Evolutionary conservation across 306 rosid species (phyloP), one percentile per base, ranked within the genome.

Genomic region (Echinosophora koreensis): DNA sequence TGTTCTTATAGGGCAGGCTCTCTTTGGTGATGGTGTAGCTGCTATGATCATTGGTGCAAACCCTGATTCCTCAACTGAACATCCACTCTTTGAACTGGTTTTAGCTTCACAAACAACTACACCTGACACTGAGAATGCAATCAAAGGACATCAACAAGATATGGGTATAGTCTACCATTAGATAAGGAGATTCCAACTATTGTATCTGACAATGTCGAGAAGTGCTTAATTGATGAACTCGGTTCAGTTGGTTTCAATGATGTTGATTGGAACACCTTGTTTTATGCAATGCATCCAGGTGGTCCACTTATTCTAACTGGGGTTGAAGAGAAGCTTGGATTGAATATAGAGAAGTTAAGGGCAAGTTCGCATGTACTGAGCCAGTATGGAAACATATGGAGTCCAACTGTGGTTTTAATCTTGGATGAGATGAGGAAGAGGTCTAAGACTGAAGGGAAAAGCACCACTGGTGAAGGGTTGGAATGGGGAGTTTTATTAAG

Each of bases 361-460:
- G 77, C 30, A 37, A 58, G 46, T 35, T 32, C 65, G 77, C 5
- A 18, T 16, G 66, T 69, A 15, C 30, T 78, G 77, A 70, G 42
- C 4, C 32, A 78, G 34, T 78, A 44, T 22, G 77, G 82, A 10
- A 78, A 69, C 39, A 69, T 78, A 79, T 71, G 73, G 60, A 42
- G 83, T 9, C 14, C 50, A 1, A 15, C 61, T 0, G 51, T 72
- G 68, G n/a, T 52, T 0, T 73, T 52, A n/a, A 15, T 55, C 3
- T 35, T 80, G 62, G 79, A 80, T 80, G 84, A 73, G 69, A 5
- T 80, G 63, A 72, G 84, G 62, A 80, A 55, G n/a, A 72, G 49
- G 16, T 80, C 69, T 5, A 52, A 37, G 73, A 16, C 0, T 32
- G 74, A 80, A 55, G 69, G 74, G 3, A 80, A 72, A 27, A 32